Conservation (phyloP, 176 grass and related monocot genomes). For the Saccharum spontaneum region DNA sequence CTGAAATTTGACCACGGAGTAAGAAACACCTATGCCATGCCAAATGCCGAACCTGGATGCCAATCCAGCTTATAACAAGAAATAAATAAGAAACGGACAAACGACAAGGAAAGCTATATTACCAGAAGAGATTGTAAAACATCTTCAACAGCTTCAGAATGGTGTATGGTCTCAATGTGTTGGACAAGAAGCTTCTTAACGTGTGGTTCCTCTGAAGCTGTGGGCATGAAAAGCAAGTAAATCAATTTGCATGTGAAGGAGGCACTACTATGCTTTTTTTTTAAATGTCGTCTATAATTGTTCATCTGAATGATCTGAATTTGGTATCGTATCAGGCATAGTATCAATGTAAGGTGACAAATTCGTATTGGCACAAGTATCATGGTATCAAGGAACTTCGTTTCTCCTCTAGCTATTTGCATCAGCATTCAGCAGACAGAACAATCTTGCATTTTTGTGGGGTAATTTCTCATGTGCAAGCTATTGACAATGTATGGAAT, state of each 20-base stretch:
- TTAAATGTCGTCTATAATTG: not conserved
- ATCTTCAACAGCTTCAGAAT: slow-evolving; percentile 57
- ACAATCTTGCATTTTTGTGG: not conserved
- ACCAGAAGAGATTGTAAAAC: slow-evolving; percentile 82
- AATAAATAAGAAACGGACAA: not conserved
- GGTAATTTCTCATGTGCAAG: not conserved
- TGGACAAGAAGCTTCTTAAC: slow-evolving; percentile 82
- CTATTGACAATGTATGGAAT: not conserved
- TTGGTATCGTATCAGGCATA: not conserved
- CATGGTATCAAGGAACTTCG: too few species aligned
- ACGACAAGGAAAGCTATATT: not conserved
- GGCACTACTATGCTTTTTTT: not conserved
- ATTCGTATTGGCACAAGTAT: not conserved
- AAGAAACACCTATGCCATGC: not conserved
- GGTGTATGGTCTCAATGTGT: slow-evolving; percentile 65
- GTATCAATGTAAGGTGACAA: not conserved
- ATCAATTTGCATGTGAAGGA: not conserved
- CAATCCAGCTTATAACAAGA: not conserved
- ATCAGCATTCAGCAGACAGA: not conserved
- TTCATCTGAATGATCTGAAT: not conserved
- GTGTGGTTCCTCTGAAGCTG: slow-evolving; percentile 48
- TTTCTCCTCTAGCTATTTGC: too few species aligned
- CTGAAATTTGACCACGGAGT: not conserved
- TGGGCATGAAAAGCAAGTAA: not conserved
- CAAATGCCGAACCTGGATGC: not conserved